Base-by-base conservation (phyloP, 2,329 filamentous ascomycete species). In the Dactylellina haptotyla region DNA sequence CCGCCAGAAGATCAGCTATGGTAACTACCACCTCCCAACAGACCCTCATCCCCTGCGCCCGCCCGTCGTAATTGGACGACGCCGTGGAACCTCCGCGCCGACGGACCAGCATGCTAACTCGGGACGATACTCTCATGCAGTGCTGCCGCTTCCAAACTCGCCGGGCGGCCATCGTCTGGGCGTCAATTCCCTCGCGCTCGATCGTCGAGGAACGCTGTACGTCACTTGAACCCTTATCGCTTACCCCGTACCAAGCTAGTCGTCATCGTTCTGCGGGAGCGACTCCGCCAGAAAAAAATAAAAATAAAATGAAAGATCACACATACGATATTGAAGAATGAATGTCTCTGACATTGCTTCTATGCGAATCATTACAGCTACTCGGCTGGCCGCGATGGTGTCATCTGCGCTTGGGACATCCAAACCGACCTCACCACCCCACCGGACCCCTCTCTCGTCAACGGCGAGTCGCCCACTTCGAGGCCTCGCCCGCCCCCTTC, bases 351-450 rank as follows among this genome's bases (percentile, higher is more conserved):
- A 72, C 57, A 67, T 69, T 46, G 20, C 16, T 54, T 37, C 71
- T 78, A 64, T 80, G 78, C 66, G 77, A 78, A 56, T 76, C n/a
- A n/a, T n/a, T 72, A 72, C 77, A 97, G 93, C 78, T 99, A 98
- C 83, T 97, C 95, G 48, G 95, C 92, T 76, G 95, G 95, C 72
- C 90, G 95, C 80, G 95, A 99, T 82, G 95, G 95, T 78, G 90
- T 95, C 56, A 90, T 99, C 77, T 99, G 95, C 83, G 92, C 94
- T 74, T 99, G 95, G 95, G 89, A 98, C 81, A 84, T 97, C 59
- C 87, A 92, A 78, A 87, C 91, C 79, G 86, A 92, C 80, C 84
- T 91, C 75, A 83, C 75, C 75, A 80, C 79, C 66, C 75, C 80
- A 56, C 76, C 79, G 57, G 78, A 77, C 59, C 56, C 78, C 74